Base-by-base conservation (phyloP, 441 rosid genomes). In the Gossypium aridum region DNA sequence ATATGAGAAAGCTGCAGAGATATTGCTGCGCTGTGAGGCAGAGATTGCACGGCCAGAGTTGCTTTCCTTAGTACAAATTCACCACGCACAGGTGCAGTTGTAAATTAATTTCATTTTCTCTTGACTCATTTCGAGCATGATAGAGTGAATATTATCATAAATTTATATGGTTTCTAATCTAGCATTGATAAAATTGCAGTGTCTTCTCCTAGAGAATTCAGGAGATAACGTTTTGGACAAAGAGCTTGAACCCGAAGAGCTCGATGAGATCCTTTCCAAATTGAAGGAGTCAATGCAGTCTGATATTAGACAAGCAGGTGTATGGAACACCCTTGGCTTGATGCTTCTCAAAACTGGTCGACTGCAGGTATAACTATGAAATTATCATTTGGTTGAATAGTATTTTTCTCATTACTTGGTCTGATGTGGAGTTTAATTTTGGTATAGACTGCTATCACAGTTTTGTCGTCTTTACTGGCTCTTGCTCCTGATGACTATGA, bases 1-100 rank as follows among this genome's bases (percentile, higher is more conserved):
- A 67, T 95, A 90, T 76, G 98, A 91, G 89, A 95, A 89, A 80
- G 98, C 99, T 19, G 92, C 85, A 74, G 98, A 92, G 85, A 95
- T 95, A 72, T 85, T 95, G 80, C 77, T 84, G 9, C 83, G 90
- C 39, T 87, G 90, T 78, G 98, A 92, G 86, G 82, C 86, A 43
- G 98, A 95, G 80, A 88, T 93, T 64, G 91, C 93, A 71, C 83
- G 99, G 84, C 96, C 93, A 5, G 96, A 93, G 67, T 87, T 95
- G 86, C 98, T 92, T 77, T 91, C 96, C 3, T 80, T 90, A 63
- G 92, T 95, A 81, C 99, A 93, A 77, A 84, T 90, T 86, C 98
- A 95, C 86, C 98, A 87, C 77, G 98, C 97, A 19, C 98, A 92
- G 98, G 99, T 94, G 80, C n/a, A 51, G 63, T 80, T 16, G 22